Conservation (phyloP, 1,284 basidiomycete species). For the Agroathelia rolfsii region DNA sequence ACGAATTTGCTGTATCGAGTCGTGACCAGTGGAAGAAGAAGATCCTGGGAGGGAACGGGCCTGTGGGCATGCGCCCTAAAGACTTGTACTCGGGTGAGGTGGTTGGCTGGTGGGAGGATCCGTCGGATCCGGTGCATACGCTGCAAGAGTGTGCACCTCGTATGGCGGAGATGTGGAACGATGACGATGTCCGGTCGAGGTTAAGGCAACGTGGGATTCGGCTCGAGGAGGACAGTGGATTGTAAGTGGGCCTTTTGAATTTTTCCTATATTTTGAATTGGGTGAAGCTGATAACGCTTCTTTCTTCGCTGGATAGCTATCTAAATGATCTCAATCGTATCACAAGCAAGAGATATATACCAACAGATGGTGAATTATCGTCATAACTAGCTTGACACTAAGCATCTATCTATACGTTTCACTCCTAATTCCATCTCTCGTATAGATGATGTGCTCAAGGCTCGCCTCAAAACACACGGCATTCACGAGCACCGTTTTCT, state of each 20-base stretch:
- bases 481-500: slow-evolving; percentile 68
- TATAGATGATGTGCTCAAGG: slow-evolving; percentile 63
- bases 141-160: slow-evolving; percentile 49
- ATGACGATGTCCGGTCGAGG: slow-evolving; percentile 47
- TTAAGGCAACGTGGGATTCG: slow-evolving; percentile 54
- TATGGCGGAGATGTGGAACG: slow-evolving; percentile 67
- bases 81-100: slow-evolving; percentile 58
- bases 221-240: slow-evolving; percentile 72
- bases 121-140: slow-evolving; percentile 64
- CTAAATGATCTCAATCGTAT: slow-evolving; percentile 71
- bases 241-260: slow-evolving; percentile 38
- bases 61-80: slow-evolving; percentile 57
- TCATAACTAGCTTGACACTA: neutral
- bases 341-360: slow-evolving; percentile 70
- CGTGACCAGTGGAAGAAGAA: slow-evolving; percentile 66
- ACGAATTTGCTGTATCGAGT: slow-evolving; percentile 53
- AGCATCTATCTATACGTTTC: neutral
- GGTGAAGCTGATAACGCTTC: slow-evolving; percentile 10
- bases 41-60: slow-evolving; percentile 48
- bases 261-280: slow-evolving; percentile 10
- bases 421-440: slow-evolving; percentile 5
- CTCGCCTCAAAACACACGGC: slow-evolving; percentile 64
- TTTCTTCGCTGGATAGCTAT: slow-evolving; percentile 36
- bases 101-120: slow-evolving; percentile 77
- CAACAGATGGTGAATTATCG: slow-evolving; percentile 55